These are phyloP conservation scores for Neurospora discreta DNA, from an alignment of 495 filamentous ascomycete species.

Conservation along the genomic window DNA sequence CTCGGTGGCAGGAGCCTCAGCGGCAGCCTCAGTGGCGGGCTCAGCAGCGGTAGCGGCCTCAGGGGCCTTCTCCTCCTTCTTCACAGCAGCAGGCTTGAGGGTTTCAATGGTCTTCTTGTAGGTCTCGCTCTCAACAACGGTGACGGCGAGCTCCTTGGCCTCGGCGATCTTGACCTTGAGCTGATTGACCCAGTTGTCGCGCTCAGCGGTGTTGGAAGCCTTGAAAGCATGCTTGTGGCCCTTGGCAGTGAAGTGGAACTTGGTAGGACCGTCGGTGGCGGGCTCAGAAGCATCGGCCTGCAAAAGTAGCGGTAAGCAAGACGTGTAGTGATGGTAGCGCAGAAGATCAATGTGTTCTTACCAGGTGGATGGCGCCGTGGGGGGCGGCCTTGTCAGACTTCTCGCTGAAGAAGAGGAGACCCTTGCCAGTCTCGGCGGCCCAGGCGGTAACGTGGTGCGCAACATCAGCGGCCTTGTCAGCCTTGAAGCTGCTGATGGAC, in stretches of 20 bases:
- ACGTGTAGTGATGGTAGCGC: neutral
- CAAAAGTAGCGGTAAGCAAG: constrained; percentile 8
- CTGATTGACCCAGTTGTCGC: constrained; percentile 79
- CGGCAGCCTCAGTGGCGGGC: constrained; percentile 17
- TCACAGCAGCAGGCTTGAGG: constrained; percentile 48
- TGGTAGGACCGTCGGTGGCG: constrained; percentile 55
- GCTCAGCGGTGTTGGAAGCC: constrained; percentile 59
- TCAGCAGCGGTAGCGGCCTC: constrained; percentile 15
- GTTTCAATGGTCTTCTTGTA: constrained; percentile 71
- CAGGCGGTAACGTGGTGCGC: constrained; percentile 75
- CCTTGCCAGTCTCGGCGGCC: constrained; percentile 89
- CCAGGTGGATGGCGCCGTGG: constrained; percentile 72
- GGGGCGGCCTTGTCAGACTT: constrained; percentile 81
- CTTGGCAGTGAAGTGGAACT: constrained; percentile 74
- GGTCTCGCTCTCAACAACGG: constrained; percentile 56
- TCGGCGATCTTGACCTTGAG: constrained; percentile 65
- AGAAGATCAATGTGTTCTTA: constrained; percentile 29
- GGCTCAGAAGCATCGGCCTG: constrained; percentile 80
- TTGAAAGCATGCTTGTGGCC: constrained; percentile 89
- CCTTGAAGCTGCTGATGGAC: constrained; percentile 61
- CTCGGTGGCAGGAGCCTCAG: constrained; percentile 24
- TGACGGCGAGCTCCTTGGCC: constrained; percentile 61
- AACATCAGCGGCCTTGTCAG: constrained; percentile 69
- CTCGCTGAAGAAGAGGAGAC: constrained; percentile 74
- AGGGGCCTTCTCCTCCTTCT: constrained; percentile 32